Evolutionary conservation across 768 basidiomycete genomes (phyloP).

Genomic region (Suillus bovinus): DNA sequence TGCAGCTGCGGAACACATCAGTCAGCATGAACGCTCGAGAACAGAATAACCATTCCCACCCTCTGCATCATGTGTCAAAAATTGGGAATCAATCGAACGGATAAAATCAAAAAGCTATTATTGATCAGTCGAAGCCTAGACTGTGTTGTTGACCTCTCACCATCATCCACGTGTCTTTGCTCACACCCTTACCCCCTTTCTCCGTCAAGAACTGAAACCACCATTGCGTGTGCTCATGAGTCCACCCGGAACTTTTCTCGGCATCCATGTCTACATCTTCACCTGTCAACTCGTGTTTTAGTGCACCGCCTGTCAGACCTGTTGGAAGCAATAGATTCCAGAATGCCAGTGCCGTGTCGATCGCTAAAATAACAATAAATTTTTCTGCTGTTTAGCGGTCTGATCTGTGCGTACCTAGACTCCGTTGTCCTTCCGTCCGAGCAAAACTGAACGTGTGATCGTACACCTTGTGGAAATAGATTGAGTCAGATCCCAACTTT

Average conservation of each 20-base stretch:
- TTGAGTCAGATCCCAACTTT: slow-evolving; percentile 61
- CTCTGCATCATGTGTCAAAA: slow-evolving; percentile 74
- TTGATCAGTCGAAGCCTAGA: slow-evolving; percentile 12
- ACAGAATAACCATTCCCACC: slow-evolving; percentile 42
- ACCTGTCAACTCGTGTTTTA: slow-evolving; percentile 44
- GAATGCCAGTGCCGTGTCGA: slow-evolving; percentile 74
- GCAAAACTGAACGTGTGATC: slow-evolving; percentile 81
- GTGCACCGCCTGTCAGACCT: slow-evolving; percentile 66
- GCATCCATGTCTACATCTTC: slow-evolving; percentile 52
- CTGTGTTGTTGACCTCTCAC: slow-evolving; percentile 36
- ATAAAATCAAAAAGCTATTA: slow-evolving; percentile 77
- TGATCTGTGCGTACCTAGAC: slow-evolving; percentile 55
- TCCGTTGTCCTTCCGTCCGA: slow-evolving; percentile 72
- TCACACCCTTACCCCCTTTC: slow-evolving; percentile 73
- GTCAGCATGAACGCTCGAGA: slow-evolving; percentile 10
- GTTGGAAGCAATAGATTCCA: slow-evolving; percentile 78
- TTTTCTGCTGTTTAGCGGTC: neutral
- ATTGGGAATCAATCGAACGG: slow-evolving; percentile 69
- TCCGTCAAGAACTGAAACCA: slow-evolving; percentile 78
- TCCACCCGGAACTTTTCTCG: slow-evolving; percentile 54
- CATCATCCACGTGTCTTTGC: slow-evolving; percentile 90
- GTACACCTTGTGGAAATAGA: slow-evolving; percentile 80
- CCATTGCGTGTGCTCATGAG: slow-evolving; percentile 57
- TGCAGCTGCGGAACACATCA: slow-evolving; percentile 49
- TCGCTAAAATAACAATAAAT: slow-evolving; percentile 36